Evolutionary conservation across 495 filamentous ascomycete genomes (phyloP).

Genomic region (Parathielavia appendiculata): DNA sequence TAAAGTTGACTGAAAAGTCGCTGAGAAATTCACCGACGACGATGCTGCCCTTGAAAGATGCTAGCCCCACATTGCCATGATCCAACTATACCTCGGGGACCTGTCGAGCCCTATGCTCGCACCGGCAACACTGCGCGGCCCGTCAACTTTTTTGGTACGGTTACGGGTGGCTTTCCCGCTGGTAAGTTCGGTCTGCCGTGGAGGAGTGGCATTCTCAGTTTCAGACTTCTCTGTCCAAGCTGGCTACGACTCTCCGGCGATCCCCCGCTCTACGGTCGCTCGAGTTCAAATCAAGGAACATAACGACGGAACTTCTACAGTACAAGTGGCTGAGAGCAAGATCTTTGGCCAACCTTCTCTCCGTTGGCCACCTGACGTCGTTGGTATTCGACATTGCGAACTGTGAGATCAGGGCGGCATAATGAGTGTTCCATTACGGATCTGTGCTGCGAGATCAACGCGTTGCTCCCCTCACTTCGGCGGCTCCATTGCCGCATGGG

Average conservation of each 20-base stretch:
- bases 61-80: background rate
- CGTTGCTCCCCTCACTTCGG: background rate
- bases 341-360: background rate
- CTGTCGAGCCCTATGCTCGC: too few species aligned
- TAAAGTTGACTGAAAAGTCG: background rate
- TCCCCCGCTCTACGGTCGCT: background rate
- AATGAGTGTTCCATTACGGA: background rate
- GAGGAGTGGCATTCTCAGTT: background rate
- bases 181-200: background rate
- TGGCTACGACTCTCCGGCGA: background rate
- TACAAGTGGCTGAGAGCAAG: background rate
- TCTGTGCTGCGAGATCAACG: constrained; percentile 9
- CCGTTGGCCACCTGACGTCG: background rate
- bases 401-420: background rate
- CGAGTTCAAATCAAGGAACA: background rate
- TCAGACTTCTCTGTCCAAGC: background rate
- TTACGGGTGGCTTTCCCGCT: background rate
- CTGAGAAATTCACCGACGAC: background rate
- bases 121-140: background rate
- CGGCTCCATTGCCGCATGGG: constrained; percentile 11
- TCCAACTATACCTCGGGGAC: background rate
- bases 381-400: constrained; percentile 5
- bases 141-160: background rate
- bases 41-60: background rate
- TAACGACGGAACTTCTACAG: too few species aligned